These are phyloP conservation scores for Epichloe sibirici DNA, from an alignment of 2,329 filamentous ascomycete genomes.

Conservation along the genomic window DNA sequence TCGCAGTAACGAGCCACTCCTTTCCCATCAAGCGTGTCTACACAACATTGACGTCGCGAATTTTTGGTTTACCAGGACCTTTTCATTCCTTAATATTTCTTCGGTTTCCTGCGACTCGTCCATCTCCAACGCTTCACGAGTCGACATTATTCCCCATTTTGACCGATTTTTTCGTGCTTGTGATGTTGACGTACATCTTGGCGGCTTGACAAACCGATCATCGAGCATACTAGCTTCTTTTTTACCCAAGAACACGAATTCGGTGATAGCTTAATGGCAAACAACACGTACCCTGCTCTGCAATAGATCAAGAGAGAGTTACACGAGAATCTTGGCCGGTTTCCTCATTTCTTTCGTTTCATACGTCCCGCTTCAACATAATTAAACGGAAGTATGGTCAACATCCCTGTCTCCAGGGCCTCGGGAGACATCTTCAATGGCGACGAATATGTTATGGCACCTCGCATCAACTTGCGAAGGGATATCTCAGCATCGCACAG, in stretches of 20 bases:
- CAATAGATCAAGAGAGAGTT: not conserved
- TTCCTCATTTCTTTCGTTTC: not conserved
- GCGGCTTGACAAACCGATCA: not conserved
- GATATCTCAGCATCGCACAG: slow-evolving; percentile 3
- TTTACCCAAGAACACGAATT: not conserved
- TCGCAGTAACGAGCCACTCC: slow-evolving; percentile 1
- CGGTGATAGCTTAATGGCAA: slow-evolving; percentile 12
- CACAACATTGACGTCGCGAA: not conserved
- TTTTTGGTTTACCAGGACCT: not conserved
- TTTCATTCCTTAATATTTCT: not conserved
- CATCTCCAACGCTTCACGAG: not conserved
- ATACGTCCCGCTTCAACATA: slow-evolving; percentile 6
- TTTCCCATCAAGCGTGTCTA: not conserved
- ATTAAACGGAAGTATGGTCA: slow-evolving; percentile 4
- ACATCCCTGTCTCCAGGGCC: not conserved
- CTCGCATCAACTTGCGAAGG: slow-evolving; percentile 16
- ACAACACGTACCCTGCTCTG: slow-evolving; percentile 8
- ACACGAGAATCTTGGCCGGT: not conserved
- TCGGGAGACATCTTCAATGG: slow-evolving; percentile 8
- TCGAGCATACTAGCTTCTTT: not conserved
- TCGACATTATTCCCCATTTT: not conserved
- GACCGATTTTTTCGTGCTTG: not conserved
- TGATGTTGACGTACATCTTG: not conserved
- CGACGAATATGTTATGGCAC: slow-evolving; percentile 14
- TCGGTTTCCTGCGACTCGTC: not conserved